These are phyloP conservation scores for Calonectria henricotiae DNA, from an alignment of 2,329 filamentous ascomycete genomes.

Conservation along the genomic window DNA sequence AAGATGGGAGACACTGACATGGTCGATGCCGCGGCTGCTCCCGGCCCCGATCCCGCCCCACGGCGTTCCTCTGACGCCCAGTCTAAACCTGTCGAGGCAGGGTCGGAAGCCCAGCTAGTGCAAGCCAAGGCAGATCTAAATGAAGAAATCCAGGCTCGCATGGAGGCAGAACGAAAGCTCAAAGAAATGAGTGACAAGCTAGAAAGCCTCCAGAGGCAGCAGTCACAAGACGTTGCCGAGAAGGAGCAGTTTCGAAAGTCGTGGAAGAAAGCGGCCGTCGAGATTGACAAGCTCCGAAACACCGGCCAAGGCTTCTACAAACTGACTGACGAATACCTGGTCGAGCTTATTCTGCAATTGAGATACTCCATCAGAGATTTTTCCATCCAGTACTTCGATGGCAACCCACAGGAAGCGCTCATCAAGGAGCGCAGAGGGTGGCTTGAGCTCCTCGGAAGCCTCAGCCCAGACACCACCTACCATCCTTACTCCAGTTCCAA, in stretches of 20 bases:
- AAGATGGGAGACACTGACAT: constrained; percentile 7
- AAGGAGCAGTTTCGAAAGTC: constrained; percentile 1
- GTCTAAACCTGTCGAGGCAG: background rate
- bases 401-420: background rate
- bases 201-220: background rate
- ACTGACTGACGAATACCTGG: constrained; percentile 14
- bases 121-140: constrained; percentile 2
- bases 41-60: background rate
- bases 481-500: background rate
- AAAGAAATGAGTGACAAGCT: background rate
- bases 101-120: background rate
- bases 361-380: constrained; percentile 16
- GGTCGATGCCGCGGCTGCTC: background rate
- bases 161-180: background rate
- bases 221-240: background rate
- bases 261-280: constrained; percentile 12
- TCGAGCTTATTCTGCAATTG: background rate
- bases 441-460: background rate
- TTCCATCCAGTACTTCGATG: constrained; percentile 17
- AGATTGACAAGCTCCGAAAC: constrained; percentile 19
- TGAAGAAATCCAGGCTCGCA: constrained; percentile 1
- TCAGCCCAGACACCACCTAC: background rate
- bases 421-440: background rate
- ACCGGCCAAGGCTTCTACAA: constrained; percentile 22
- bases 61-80: background rate